These are phyloP conservation scores for Beauveria varroae DNA, from an alignment of 2,329 filamentous ascomycete genomes.

Conservation along the genomic window DNA sequence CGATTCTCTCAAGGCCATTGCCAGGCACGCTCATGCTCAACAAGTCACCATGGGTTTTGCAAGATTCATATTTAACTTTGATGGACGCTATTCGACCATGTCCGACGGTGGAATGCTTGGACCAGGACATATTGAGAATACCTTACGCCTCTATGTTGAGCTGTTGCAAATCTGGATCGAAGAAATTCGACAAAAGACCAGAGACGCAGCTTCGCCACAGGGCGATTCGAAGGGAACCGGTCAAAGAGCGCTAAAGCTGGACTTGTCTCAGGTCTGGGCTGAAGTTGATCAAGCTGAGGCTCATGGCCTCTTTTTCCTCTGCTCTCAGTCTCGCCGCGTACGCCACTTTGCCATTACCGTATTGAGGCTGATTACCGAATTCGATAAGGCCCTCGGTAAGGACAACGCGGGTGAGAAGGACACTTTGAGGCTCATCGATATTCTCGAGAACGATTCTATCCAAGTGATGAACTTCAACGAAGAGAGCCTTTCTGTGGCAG, in stretches of 20 bases:
- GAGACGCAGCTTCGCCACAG: constrained; percentile 59
- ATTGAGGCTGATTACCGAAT: constrained; percentile 83
- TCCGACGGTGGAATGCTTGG: constrained; percentile 96
- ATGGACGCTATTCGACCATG: constrained; percentile 95
- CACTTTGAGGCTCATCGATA: constrained; percentile 72
- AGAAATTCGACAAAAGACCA: constrained; percentile 81
- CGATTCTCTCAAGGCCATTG: constrained; percentile 90
- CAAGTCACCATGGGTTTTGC: constrained; percentile 96
- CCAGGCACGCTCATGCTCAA: constrained; percentile 84
- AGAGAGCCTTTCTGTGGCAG: constrained; percentile 83
- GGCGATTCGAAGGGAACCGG: constrained; percentile 57
- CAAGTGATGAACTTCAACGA: constrained; percentile 89
- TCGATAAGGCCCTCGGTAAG: constrained; percentile 81
- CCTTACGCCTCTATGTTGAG: constrained; percentile 85
- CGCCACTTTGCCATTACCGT: constrained; percentile 88
- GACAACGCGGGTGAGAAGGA: constrained; percentile 49
- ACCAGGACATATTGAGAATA: constrained; percentile 89
- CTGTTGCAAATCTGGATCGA: constrained; percentile 95
- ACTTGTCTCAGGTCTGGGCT: constrained; percentile 80
- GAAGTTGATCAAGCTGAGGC: constrained; percentile 97
- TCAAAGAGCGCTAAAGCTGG: constrained; percentile 68
- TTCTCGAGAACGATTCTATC: constrained; percentile 83
- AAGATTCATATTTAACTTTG: constrained; percentile 97
- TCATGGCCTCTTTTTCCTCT: constrained; percentile 93
- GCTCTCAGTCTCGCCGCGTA: constrained; percentile 87